Base-by-base conservation (phyloP, 2,329 filamentous ascomycete species). In the Fusarium metavorans region DNA sequence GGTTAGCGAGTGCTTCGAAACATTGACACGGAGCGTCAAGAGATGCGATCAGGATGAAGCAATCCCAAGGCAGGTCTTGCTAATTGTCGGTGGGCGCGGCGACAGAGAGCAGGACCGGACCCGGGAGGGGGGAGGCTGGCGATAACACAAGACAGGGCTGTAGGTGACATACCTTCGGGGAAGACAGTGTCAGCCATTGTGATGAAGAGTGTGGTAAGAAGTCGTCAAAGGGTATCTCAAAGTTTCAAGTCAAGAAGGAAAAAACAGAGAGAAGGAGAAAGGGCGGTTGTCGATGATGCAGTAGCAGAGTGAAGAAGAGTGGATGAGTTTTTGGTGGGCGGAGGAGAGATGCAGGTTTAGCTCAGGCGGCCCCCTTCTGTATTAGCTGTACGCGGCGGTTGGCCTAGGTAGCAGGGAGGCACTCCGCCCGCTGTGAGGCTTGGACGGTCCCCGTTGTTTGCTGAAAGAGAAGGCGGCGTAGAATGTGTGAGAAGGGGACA, bases 401-500 rank as follows among this genome's bases (percentile, higher is more conserved):
- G 34, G 34, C 16, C 34, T 37, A 45, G 39, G 27, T 54, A 54
- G 18, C 27, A 54, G 27, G 48, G 48, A 52, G 39, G 23, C 16
- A 48, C 45, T 48, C 70, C 50, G 57, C 69, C 41, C 64, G 69
- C 68, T 60, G 70, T 64, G 72, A 76, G 75, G 74, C 70, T 72
- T 72, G 68, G 68, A 64, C 69, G 69, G 50, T 45, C 41, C 39
- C 41, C 41, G 41, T 54, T 54, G 50, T 64, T 75, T 73, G 69
- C 69, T 75, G 65, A 68, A 48, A 58, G 63, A 66, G 68, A 54
- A 56, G 57, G 67, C 59, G 58, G 62, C 66, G 73, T 81, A 81
- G 84, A 86, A 86, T 79, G 82, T 82, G 78, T 81, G 80, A 84
- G 84, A 86, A 86, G 67, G 67, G 59, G 62, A 82, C 81, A 78